Percentiles rank a stretch among this genome's conserved stretches.
phyloP scores from a whole-genome alignment of 352 stramenopile species.

The Blastocystis sp. region DNA sequence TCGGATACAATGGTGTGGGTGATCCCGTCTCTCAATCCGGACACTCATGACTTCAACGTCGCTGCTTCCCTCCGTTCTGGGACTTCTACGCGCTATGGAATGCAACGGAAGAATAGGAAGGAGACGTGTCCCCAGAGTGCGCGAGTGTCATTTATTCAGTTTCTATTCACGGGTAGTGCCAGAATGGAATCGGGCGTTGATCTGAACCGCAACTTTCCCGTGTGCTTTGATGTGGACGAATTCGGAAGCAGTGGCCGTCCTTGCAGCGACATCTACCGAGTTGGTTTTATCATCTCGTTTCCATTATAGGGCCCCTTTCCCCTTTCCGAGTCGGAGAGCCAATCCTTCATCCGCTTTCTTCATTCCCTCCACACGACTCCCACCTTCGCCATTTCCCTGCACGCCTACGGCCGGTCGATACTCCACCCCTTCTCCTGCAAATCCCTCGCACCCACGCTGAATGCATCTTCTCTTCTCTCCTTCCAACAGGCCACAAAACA shows the following conservation, averaged over 20 bases:
- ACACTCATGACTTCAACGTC: conserved; percentile 49
- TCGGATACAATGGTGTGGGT: conserved; percentile 16
- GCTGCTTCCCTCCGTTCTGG: not conserved
- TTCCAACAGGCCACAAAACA: not conserved
- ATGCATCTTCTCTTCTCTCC: conserved; percentile 14
- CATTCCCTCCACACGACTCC: not conserved
- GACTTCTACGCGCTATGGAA: not conserved
- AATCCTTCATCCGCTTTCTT: conserved; percentile 26
- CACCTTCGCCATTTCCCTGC: conserved; percentile 41
- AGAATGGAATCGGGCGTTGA: conserved; percentile 28
- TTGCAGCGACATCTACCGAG: conserved; percentile 55
- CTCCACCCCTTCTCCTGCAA: conserved; percentile 58
- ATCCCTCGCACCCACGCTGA: conserved; percentile 16
- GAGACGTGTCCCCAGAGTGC: not conserved
- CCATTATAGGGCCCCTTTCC: conserved; percentile 10
- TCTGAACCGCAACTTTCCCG: conserved; percentile 64
- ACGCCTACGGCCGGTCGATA: conserved; percentile 36
- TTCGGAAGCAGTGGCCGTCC: conserved; percentile 6
- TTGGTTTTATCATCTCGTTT: not conserved
- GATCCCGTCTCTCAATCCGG: conserved; percentile 56
- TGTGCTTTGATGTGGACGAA: conserved; percentile 58
- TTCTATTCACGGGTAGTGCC: not conserved
- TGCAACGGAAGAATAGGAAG: conserved; percentile 33
- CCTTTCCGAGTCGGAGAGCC: conserved; percentile 41
- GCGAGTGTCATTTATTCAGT: not conserved